These are phyloP conservation scores for Globisporangium sylvaticum DNA, from an alignment of 352 stramenopile genomes.

Conservation along the genomic window DNA sequence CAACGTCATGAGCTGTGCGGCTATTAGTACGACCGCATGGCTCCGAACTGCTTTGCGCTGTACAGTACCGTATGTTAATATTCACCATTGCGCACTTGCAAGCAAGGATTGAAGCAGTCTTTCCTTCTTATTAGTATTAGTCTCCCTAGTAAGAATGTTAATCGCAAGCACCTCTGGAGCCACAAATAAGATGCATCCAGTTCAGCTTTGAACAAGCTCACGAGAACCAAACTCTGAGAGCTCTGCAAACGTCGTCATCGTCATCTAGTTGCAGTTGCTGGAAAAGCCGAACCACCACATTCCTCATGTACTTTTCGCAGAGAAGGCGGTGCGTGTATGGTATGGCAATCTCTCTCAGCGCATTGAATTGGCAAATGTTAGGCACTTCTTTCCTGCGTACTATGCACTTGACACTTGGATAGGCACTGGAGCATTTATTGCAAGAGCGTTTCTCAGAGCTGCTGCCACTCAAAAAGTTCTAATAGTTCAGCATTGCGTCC, in stretches of 20 bases:
- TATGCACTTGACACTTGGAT: neutral
- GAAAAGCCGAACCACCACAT: neutral
- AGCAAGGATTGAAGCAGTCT: neutral
- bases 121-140: neutral
- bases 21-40: neutral
- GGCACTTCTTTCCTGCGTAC: neutral
- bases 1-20: neutral
- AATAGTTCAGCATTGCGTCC: too few relatives aligned
- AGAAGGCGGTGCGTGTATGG: neutral
- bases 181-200: neutral
- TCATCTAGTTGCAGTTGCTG: neutral
- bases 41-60: neutral
- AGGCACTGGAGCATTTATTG: neutral
- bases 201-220: neutral
- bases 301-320: neutral
- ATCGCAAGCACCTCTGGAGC: neutral
- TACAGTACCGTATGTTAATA: neutral
- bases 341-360: neutral
- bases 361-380: neutral
- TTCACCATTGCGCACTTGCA: neutral
- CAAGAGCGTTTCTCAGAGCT: too few relatives aligned
- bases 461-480: too few relatives aligned
- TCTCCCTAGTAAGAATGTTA: neutral
- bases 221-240: neutral
- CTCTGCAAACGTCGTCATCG: neutral